Base-by-base conservation (phyloP, 1,284 basidiomycete species). In the Phlebopus sp. region DNA sequence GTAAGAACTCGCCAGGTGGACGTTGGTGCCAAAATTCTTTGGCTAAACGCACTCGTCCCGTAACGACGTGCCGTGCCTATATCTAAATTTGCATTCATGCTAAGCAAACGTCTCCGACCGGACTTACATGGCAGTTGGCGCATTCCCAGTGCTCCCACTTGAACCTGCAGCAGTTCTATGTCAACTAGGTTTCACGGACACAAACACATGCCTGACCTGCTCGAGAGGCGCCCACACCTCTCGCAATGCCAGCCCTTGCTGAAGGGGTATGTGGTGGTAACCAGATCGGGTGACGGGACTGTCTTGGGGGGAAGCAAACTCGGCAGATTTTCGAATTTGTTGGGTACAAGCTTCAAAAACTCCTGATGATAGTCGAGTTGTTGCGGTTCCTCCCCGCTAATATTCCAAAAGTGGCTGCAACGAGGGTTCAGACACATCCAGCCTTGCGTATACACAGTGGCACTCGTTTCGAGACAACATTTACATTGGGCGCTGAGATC, bases 111-210 rank as follows among this genome's bases (percentile, higher is more conserved):
- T 4, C 3, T 4, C 15, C 10, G 25, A 25, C 13, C 8, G 44
- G 5, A 58, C 68, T 39, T 55, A 74, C 77, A 2, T 65, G 55
- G 53, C 75, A 78, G 42, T 62, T 58, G 13, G 72, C 64, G 58
- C 88, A 90, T 60, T 86, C 76, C 79, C 84, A 87, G 47, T 74
- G 61, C 58, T 87, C 78, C 86, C 86, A 89, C 63, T 81, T 84
- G 46, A 63, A 80, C 56, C 86, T 87, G 54, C 31, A 31, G 37
- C 32, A 30, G 48, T 30, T 2, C n/a, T 21, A 23, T 63, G 30
- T n/a, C n/a, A 56, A 25, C 39, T 13, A 13, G 37, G 40, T n/a
- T 47, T 15, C 45, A 43, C 18, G 13, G n/a, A n/a, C 17, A 48
- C 21, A 27, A 19, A 31, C 44, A 37, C 38, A 37, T 43, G 41